These are phyloP conservation scores for Volvariella surrecta DNA, from an alignment of 1,284 basidiomycete species.

Conservation along the genomic window DNA sequence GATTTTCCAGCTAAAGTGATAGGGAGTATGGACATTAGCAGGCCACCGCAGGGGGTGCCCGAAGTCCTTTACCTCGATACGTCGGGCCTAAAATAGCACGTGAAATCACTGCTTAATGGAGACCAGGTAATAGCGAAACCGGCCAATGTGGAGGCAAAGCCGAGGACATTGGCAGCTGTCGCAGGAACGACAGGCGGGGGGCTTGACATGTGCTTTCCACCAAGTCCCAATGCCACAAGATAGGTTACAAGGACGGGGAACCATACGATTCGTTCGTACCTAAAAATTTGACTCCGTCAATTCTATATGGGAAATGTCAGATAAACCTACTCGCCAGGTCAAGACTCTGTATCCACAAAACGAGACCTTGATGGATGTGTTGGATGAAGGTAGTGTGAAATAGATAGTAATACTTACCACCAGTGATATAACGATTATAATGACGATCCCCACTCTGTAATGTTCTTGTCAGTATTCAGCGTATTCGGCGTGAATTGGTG, in stretches of 20 bases:
- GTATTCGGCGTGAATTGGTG: slow-evolving; percentile 1
- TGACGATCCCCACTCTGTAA: slow-evolving; percentile 78
- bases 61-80: slow-evolving; percentile 41
- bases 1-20: slow-evolving; percentile 44
- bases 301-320: neutral
- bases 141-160: slow-evolving; percentile 62
- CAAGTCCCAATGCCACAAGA: slow-evolving; percentile 67
- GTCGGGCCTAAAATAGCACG: slow-evolving; percentile 52
- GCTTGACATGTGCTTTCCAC: slow-evolving; percentile 52
- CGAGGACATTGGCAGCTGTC: slow-evolving; percentile 42
- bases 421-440: slow-evolving; percentile 73
- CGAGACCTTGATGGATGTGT: slow-evolving; percentile 40
- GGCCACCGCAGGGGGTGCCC: neutral
- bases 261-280: slow-evolving; percentile 75
- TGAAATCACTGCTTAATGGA: slow-evolving; percentile 64
- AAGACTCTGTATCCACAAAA: slow-evolving; percentile 77
- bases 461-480: neutral
- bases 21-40: neutral
- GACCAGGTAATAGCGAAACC: slow-evolving; percentile 70
- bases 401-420: slow-evolving; percentile 27
- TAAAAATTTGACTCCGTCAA: slow-evolving; percentile 16
- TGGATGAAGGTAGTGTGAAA: neutral
- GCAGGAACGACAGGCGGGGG: slow-evolving; percentile 35
- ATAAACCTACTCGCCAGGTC: slow-evolving; percentile 35
- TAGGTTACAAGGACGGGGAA: slow-evolving; percentile 73